These are phyloP conservation scores for Sporisorium graminicola DNA, from an alignment of 1,284 basidiomycete species.

Conservation along the genomic window DNA sequence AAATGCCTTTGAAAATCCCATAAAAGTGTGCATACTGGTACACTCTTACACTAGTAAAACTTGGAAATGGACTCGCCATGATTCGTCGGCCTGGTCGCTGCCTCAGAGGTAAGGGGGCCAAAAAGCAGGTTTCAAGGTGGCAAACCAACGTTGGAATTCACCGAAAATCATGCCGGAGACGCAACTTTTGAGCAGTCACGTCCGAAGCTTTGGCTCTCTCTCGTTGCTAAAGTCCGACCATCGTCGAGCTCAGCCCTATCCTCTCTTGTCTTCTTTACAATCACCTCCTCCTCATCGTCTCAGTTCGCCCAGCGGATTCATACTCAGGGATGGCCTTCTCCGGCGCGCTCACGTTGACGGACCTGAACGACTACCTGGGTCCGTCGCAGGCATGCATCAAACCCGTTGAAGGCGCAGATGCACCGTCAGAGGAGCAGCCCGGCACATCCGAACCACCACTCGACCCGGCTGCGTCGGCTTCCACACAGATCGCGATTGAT, in stretches of 20 bases:
- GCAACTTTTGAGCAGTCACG: too few species aligned
- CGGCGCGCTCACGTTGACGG: slow-evolving; percentile 83
- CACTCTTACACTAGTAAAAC: too few species aligned
- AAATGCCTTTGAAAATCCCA: neutral
- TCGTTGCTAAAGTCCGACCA: neutral
- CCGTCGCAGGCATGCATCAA: slow-evolving; percentile 98
- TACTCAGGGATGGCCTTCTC: slow-evolving; percentile 87
- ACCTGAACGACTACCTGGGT: slow-evolving; percentile 97
- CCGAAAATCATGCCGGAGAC: slow-evolving; percentile 4
- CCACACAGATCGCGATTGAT: slow-evolving; percentile 93
- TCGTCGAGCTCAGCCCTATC: neutral
- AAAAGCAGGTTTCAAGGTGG: too few species aligned
- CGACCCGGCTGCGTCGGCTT: slow-evolving; percentile 49
- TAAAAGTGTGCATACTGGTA: too few species aligned
- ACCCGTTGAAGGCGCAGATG: slow-evolving; percentile 75
- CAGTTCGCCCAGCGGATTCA: neutral
- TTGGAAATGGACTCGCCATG: too few species aligned
- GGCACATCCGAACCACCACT: slow-evolving; percentile 49
- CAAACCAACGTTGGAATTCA: neutral
- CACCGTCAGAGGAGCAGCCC: slow-evolving; percentile 46
- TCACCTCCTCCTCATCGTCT: slow-evolving; percentile 4
- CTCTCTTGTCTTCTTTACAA: neutral
- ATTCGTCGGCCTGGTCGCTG: neutral
- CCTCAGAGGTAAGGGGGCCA: too few species aligned
- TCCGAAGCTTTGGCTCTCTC: neutral